These are phyloP conservation scores for Vanilla planifolia DNA, from an alignment of 106 monocot genomes.

Conservation along the genomic window DNA sequence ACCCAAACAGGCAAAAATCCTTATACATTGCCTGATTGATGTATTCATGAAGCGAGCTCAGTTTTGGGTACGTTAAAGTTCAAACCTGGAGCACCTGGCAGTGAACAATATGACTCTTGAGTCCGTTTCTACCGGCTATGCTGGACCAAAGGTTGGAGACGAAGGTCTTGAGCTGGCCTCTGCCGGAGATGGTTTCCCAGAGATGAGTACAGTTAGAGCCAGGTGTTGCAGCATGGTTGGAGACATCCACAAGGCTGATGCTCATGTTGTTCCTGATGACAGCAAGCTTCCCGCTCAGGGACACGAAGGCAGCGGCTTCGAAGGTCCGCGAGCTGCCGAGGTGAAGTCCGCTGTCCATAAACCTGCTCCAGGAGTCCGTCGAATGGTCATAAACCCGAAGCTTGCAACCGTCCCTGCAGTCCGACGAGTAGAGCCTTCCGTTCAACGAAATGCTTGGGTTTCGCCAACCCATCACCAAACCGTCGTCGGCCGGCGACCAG, in stretches of 20 bases:
- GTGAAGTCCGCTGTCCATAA: constrained; percentile 16
- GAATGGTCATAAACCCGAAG: constrained; percentile 15
- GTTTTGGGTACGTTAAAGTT: too few species aligned
- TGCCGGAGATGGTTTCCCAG: constrained; percentile 40
- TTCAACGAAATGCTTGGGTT: constrained; percentile 19
- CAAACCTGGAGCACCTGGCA: constrained; percentile 55
- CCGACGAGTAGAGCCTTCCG: constrained; percentile 19
- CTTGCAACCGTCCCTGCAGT: constrained; percentile 23
- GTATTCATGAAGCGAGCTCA: too few species aligned
- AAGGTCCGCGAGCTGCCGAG: constrained; percentile 14
- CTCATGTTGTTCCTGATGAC: constrained; percentile 26
- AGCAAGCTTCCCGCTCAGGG: constrained; percentile 23
- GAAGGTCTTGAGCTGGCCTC: constrained; percentile 28
- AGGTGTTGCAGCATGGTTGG: constrained; percentile 4
- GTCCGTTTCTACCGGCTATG: constrained; percentile 30
- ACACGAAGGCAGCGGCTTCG: constrained; percentile 26
- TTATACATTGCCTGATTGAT: too few species aligned
- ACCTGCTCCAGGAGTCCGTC: constrained; percentile 19
- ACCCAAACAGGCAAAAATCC: too few species aligned
- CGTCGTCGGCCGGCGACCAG: constrained; percentile 13
- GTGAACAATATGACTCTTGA: constrained; percentile 52
- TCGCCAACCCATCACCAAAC: constrained; percentile 16
- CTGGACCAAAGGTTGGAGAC: constrained; percentile 45
- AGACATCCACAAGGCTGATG: constrained; percentile 21
- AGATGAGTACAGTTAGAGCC: constrained; percentile 17